Percentiles rank a stretch among this genome's conserved stretches.
Evolutionary conservation across 1,139 yeast genomes (phyloP).

Genomic region (Protomyces lactucae-debilis): DNA sequence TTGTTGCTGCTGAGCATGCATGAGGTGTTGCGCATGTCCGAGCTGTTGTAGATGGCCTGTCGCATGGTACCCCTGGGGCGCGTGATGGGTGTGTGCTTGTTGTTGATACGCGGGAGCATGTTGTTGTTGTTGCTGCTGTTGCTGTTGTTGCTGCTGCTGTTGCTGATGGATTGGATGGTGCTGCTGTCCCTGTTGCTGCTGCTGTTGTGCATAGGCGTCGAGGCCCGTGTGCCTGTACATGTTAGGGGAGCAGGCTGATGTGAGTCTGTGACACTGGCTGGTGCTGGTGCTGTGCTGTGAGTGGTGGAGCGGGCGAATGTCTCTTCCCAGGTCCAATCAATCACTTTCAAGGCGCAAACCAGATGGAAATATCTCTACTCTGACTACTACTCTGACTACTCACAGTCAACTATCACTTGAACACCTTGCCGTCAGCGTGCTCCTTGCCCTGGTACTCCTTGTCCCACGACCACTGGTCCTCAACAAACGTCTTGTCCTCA

Average conservation of each 20-base stretch:
- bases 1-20: not conserved
- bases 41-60: not conserved
- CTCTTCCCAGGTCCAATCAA: no score
- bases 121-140: not conserved
- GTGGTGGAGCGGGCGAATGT: not conserved
- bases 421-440: slow-evolving; percentile 78
- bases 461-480: slow-evolving; percentile 84
- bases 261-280: not conserved
- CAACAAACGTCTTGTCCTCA: slow-evolving; percentile 63
- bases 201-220: not conserved
- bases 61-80: not conserved
- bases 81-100: not conserved
- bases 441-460: slow-evolving; percentile 70
- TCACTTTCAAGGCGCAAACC: no score
- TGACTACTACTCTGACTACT: no score
- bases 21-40: not conserved
- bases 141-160: not conserved
- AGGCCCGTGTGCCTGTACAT: not conserved
- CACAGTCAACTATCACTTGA: slow-evolving; percentile 46
- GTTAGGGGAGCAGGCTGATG: not conserved
- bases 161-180: not conserved
- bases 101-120: not conserved
- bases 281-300: not conserved
- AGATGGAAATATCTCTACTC: no score
- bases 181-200: not conserved